These are phyloP conservation scores for Candida sanyaensis DNA, from an alignment of 1,139 yeast genomes.

Conservation along the genomic window DNA sequence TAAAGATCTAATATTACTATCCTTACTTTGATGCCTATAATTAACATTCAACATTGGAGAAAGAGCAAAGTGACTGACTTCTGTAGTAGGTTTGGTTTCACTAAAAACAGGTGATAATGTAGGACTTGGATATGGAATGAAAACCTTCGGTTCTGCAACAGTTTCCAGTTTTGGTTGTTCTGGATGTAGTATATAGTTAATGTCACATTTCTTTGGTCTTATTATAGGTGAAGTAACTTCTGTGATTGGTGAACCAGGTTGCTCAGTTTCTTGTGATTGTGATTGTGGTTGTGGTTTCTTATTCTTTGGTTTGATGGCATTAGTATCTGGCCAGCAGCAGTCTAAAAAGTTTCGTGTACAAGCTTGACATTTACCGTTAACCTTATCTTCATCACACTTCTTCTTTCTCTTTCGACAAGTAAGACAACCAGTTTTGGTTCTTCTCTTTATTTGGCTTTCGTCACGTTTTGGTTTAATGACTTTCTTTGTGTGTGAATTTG, in stretches of 20 bases:
- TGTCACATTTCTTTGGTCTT: slow-evolving; percentile 17
- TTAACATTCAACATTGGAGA: slow-evolving; percentile 17
- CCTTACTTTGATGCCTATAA: slow-evolving; percentile 16
- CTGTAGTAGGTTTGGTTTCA: slow-evolving; percentile 14
- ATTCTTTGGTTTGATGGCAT: slow-evolving; percentile 1
- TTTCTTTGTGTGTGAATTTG: slow-evolving; percentile 17
- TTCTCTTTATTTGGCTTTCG: slow-evolving; percentile 21
- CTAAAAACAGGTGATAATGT: slow-evolving; percentile 21
- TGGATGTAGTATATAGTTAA: slow-evolving; percentile 12
- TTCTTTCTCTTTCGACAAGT: slow-evolving; percentile 49
- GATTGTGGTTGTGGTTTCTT: slow-evolving; percentile 1
- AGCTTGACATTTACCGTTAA: slow-evolving; percentile 49
- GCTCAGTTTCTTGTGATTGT: background rate
- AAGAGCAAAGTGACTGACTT: slow-evolving; percentile 18
- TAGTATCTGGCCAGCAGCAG: slow-evolving; percentile 44
- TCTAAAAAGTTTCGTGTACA: slow-evolving; percentile 50
- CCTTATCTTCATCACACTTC: slow-evolving; percentile 47
- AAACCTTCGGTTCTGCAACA: slow-evolving; percentile 6
- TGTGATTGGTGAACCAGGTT: background rate
- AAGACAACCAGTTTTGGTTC: slow-evolving; percentile 48
- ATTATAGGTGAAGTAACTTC: slow-evolving; percentile 7
- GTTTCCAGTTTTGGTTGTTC: slow-evolving; percentile 2
- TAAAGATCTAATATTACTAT: slow-evolving; percentile 15
- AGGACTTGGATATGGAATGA: slow-evolving; percentile 23
- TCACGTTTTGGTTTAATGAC: slow-evolving; percentile 20